Base-by-base conservation (phyloP, 2,329 filamentous ascomycete genomes). In the Hysterium pulicare region DNA sequence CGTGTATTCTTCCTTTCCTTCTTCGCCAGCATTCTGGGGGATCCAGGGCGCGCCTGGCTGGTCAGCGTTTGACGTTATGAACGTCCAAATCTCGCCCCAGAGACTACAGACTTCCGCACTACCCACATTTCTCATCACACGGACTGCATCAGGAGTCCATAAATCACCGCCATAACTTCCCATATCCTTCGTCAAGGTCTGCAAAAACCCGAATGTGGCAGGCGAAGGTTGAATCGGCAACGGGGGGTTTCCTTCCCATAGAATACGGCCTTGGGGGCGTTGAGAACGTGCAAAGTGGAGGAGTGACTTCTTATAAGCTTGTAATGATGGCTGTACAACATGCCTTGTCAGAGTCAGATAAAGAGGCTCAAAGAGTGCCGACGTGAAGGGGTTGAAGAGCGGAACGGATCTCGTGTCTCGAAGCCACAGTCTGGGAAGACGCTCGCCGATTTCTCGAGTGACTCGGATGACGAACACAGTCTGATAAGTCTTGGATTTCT, bases 211-310 rank as follows among this genome's bases (percentile, higher is more conserved):
- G 59, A 95, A 95, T 0, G 82, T 72, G 16, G 76, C 75, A 0
- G 87, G 83, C 0, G 88, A 91, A 1, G 89, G 89, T 56, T 93
- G 87, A 5, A 82, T 75, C 0, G 91, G 91, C 32, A 95, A 63
- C 20, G 81, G 73, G 0, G 87, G 86, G 28, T 79, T 73, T 1
- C 87, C 87, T 60, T 94, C 89, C 90, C 90, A 96, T 0, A 96
- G 71, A 0, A 79, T 75, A 39, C 82, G 76, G 5, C 84, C 82
- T 2, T 76, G 74, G 1, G 87, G 75, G 21, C 58, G 68, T 41
- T 69, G 76, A 1, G 71, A 64, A 31, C 77, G 62, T 0, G 70
- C 62, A 3, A 59, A 58, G n/a, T 61, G 60, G 1, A 64, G 52
- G 39, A 83, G 53, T 72, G 39, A 73, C 59, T 40, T 76, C 65